phyloP scores from a whole-genome alignment of 768 basidiomycete genomes.

The Naganishia onofrii region DNA sequence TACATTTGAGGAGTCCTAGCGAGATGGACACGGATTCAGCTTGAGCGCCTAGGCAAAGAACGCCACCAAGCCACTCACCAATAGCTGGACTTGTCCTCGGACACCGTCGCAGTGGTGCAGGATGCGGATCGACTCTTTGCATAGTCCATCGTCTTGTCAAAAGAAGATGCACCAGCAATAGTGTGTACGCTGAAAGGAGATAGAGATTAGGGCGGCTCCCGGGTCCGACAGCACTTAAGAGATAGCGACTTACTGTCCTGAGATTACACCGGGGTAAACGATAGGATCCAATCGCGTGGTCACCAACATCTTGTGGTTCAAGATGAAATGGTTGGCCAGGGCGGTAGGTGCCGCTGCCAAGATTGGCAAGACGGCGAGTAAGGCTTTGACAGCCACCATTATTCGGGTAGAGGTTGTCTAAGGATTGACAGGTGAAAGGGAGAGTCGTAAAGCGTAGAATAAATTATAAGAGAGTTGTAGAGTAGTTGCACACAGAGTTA shows the following conservation, averaged over 20 bases:
- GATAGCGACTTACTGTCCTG: conserved; percentile 28
- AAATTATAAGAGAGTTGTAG: not conserved
- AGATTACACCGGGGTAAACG: conserved; percentile 44
- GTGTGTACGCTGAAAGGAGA: conserved; percentile 39
- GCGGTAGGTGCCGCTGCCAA: conserved; percentile 19
- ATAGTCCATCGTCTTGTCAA: conserved; percentile 46
- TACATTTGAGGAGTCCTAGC: conserved; percentile 43
- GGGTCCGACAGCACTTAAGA: no score
- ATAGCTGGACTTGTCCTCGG: conserved; percentile 52
- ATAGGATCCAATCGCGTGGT: conserved; percentile 51
- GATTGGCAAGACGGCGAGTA: conserved; percentile 20
- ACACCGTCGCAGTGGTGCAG: conserved; percentile 52
- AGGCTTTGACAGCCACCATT: conserved; percentile 15
- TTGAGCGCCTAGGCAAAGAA: not conserved
- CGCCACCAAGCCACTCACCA: conserved; percentile 35
- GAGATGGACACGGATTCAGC: not conserved
- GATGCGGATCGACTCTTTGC: conserved; percentile 38
- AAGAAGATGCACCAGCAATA: conserved; percentile 52
- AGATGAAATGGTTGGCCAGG: conserved; percentile 41
- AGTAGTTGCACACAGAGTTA: conserved; percentile 4
- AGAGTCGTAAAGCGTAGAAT: conserved; percentile 8
- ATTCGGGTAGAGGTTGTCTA: not conserved
- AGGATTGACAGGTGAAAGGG: conserved; percentile 14
- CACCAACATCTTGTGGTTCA: conserved; percentile 44
- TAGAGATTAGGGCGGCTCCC: not conserved